Percentiles rank a stretch among this genome's conserved stretches.
Conservation (phyloP, 2,329 filamentous ascomycete species). For the Beauveria scarabaeidicola region DNA sequence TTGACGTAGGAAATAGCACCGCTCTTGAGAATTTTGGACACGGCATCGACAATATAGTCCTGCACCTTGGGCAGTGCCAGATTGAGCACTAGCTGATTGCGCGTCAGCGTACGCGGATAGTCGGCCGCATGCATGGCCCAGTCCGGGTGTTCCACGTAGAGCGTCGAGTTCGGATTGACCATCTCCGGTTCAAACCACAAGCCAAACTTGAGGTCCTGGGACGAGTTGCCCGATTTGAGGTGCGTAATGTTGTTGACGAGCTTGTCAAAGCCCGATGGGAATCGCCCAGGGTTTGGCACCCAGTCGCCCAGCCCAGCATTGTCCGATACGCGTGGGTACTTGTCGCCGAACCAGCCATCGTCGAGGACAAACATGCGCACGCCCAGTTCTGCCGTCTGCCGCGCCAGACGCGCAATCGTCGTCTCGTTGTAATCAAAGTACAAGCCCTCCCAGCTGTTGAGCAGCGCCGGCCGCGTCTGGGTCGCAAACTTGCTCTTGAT, state of each 20-base stretch:
- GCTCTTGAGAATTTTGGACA: slow-evolving; percentile 45
- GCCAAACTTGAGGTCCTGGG: slow-evolving; percentile 47
- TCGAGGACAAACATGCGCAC: slow-evolving; percentile 57
- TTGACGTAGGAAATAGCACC: slow-evolving; percentile 53
- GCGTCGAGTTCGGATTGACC: slow-evolving; percentile 53
- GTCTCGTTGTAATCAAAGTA: slow-evolving; percentile 49
- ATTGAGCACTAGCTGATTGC: slow-evolving; percentile 55
- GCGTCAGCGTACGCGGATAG: slow-evolving; percentile 46
- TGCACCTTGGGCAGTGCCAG: slow-evolving; percentile 53
- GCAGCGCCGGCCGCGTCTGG: slow-evolving; percentile 43
- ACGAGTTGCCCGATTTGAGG: slow-evolving; percentile 38
- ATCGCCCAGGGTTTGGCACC: slow-evolving; percentile 48
- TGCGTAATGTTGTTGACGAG: slow-evolving; percentile 44
- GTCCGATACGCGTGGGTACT: slow-evolving; percentile 51
- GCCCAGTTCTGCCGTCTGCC: slow-evolving; percentile 49
- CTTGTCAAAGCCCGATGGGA: slow-evolving; percentile 46
- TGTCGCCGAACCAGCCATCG: slow-evolving; percentile 59
- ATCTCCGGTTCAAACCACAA: slow-evolving; percentile 63
- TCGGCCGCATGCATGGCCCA: slow-evolving; percentile 52
- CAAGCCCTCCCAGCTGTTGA: slow-evolving; percentile 61
- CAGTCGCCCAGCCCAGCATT: slow-evolving; percentile 55
- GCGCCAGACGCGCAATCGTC: slow-evolving; percentile 45
- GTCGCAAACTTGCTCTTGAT: slow-evolving; percentile 47
- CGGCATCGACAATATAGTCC: slow-evolving; percentile 48
- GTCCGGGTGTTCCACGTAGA: slow-evolving; percentile 55